A percentile compares a stretch with the other conserved stretches of the same genome.
Evolutionary conservation across 768 basidiomycete species (phyloP).

Genomic region (Pulveroboletus frians): DNA sequence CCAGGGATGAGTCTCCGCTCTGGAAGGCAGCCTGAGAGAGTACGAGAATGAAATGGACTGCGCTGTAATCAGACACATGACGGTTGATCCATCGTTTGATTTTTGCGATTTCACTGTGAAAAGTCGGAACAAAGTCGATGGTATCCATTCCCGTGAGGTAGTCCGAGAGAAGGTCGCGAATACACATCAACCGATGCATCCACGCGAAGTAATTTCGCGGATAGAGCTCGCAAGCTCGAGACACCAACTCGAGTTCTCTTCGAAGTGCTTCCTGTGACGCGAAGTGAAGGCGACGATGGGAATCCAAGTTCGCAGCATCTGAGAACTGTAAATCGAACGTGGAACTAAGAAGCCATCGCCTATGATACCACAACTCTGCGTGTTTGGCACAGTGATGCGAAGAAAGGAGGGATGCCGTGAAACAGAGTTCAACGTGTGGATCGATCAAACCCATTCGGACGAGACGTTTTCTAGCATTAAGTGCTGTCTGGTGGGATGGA

Average conservation of each 20-base stretch:
- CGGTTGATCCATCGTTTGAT: conserved; percentile 50
- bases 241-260: conserved; percentile 45
- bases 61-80: conserved; percentile 67
- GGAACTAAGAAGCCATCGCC: conserved; percentile 54
- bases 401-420: conserved; percentile 44
- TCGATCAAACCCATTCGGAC: conserved; percentile 36
- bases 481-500: conserved; percentile 64
- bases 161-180: conserved; percentile 30
- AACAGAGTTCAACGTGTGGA: conserved; percentile 43
- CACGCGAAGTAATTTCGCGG: conserved; percentile 75
- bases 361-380: conserved; percentile 65
- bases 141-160: conserved; percentile 15
- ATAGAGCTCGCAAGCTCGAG: conserved; percentile 53
- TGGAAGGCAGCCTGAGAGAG: conserved; percentile 25
- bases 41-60: conserved; percentile 49
- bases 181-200: conserved; percentile 53
- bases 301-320: background rate
- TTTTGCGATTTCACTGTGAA: conserved; percentile 35
- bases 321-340: conserved; percentile 23
- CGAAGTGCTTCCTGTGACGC: conserved; percentile 34
- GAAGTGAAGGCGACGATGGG: conserved; percentile 6
- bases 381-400: conserved; percentile 57
- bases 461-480: conserved; percentile 56
- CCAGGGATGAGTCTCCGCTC: conserved; percentile 3
- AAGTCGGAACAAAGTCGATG: conserved; percentile 24